Evolutionary conservation across 139 green algal genomes (phyloP).

Genomic region (Cymbomonas tetramitiformis): DNA sequence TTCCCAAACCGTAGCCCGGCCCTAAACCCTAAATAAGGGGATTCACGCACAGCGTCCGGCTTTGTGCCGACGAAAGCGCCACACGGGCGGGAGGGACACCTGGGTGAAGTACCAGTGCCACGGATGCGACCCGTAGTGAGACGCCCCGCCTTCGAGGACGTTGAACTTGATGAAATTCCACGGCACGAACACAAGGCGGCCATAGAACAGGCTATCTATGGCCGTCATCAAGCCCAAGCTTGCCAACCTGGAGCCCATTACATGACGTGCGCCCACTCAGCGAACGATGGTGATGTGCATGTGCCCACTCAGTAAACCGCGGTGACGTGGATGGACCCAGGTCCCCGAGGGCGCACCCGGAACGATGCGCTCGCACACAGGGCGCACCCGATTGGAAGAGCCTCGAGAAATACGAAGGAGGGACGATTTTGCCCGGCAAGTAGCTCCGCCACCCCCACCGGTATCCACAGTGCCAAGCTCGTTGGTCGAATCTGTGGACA

Average conservation of each 20-base stretch:
- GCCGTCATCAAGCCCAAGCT: background rate
- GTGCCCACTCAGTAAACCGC: too few species aligned
- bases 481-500: constrained; percentile 31
- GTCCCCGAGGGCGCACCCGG: too few species aligned
- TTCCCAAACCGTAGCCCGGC: too few species aligned
- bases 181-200: background rate
- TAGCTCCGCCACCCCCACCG: background rate
- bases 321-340: too few species aligned
- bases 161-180: constrained; percentile 23
- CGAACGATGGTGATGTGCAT: too few species aligned
- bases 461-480: constrained; percentile 12
- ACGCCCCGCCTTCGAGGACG: background rate
- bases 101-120: constrained; percentile 20
- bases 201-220: constrained; percentile 13
- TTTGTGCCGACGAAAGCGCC: too few species aligned
- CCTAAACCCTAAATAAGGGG: too few species aligned
- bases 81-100: background rate
- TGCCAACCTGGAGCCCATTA: too few species aligned
- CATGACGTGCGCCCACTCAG: too few species aligned
- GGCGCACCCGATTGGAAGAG: background rate
- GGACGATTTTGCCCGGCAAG: background rate
- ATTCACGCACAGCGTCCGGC: too few species aligned
- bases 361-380: background rate
- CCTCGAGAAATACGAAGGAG: constrained; percentile 5
- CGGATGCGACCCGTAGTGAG: constrained; percentile 8